Evolutionary conservation across 345 rosid genomes (phyloP), one percentile per base, ranked within the genome.

Genomic region (Acer yangbiense): DNA sequence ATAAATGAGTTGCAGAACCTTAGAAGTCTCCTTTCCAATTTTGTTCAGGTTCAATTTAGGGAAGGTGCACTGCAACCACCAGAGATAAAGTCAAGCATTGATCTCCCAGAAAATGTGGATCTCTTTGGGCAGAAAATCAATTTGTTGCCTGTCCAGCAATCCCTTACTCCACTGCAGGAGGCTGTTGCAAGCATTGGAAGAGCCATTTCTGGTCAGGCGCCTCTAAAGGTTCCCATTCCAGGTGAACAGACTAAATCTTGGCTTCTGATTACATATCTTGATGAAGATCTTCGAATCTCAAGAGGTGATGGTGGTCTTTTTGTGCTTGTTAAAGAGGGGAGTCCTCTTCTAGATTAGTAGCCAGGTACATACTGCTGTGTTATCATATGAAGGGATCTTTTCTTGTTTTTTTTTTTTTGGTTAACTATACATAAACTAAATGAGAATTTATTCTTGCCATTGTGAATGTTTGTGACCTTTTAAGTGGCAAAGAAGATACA

Each of bases 261-360:
- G 98, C 96, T 95, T 81, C 86, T 95, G 63, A 89, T 83, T 68
- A 91, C 99, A 9, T 95, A 92, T 80, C 98, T 95, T 13, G 99
- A 95, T 66, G 83, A 88, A 57, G 98, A 95, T 86, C 75, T 95
- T 74, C 88, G 93, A 78, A 95, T 95, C 77, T 93, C 98, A 25
- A 91, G 97, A 79, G 99, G 99, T 14, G 99, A 95, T 11, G 98
- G 99, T 39, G 99, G 99, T 63, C 93, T 95, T 55, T 95, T 95
- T 70, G 92, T 95, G 82, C 99, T 95, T 71, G 97, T 80, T 17
- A 92, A 87, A 79, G 93, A 90, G 85, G 98, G 98, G 50, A 90
- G 97, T 81, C 89, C 98, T 86, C 94, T 95, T 79, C 90, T 96
- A 68, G 82, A 84, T 54, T 86, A 79, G 86, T 84, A 83, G 76